Conservation (phyloP, 2,329 filamentous ascomycete genomes). For the Monilinia fructicola region DNA sequence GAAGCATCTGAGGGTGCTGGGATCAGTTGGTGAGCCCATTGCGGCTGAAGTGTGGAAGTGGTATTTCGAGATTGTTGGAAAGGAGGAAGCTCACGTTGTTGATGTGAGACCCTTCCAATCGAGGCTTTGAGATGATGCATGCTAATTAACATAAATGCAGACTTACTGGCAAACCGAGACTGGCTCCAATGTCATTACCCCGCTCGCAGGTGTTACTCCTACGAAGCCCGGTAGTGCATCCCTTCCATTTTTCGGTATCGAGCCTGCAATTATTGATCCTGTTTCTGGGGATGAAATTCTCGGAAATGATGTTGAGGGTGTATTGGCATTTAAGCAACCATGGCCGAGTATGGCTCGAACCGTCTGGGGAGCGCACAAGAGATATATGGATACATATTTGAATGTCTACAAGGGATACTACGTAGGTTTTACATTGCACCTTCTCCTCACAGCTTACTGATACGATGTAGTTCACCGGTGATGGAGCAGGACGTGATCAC, state of each 20-base stretch:
- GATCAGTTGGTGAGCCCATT: slow-evolving; percentile 96
- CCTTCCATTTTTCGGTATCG: slow-evolving; percentile 96
- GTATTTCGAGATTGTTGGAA: slow-evolving; percentile 95
- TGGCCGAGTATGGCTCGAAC: slow-evolving; percentile 99
- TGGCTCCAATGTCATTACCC: slow-evolving; percentile 92
- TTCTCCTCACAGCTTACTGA: slow-evolving; percentile 25
- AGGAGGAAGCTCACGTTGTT: slow-evolving; percentile 87
- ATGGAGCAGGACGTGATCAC: slow-evolving; percentile 92
- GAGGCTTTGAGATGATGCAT: slow-evolving; percentile 34
- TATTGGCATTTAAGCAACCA: slow-evolving; percentile 67
- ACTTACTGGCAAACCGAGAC: slow-evolving; percentile 99
- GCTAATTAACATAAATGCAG: slow-evolving; percentile 48
- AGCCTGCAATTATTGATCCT: slow-evolving; percentile 95
- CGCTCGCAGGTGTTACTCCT: slow-evolving; percentile 86
- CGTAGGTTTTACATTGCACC: slow-evolving; percentile 55
- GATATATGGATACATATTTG: slow-evolving; percentile 98
- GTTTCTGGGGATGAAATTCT: slow-evolving; percentile 90
- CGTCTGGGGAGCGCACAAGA: slow-evolving; percentile 95
- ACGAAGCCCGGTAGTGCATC: slow-evolving; percentile 97
- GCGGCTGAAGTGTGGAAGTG: slow-evolving; percentile 99
- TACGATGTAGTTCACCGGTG: slow-evolving; percentile 71
- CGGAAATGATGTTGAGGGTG: slow-evolving; percentile 96
- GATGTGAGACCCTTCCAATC: slow-evolving; percentile 66
- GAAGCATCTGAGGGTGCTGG: slow-evolving; percentile 84
- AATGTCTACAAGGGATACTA: slow-evolving; percentile 99